Evolutionary conservation across 1,139 yeast genomes (phyloP).

Genomic region (Geotrichum carabidarum): DNA sequence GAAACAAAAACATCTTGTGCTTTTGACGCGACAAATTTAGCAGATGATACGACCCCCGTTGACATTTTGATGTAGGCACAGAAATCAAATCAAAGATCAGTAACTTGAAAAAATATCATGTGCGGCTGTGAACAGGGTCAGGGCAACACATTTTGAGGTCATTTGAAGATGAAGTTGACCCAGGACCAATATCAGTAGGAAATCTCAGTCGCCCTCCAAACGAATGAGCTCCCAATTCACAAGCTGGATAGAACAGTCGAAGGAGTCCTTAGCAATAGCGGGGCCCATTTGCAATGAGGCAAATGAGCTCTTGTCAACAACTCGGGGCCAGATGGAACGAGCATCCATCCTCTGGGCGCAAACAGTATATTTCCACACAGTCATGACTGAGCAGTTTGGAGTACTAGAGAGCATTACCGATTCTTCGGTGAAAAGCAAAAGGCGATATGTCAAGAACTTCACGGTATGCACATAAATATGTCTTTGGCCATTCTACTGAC

Average conservation of each 20-base stretch:
- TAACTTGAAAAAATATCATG: too few species aligned
- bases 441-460: slow-evolving; percentile 22
- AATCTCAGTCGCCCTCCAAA: too few species aligned
- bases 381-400: slow-evolving; percentile 34
- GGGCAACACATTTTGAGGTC: too few species aligned
- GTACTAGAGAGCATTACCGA: slow-evolving; percentile 24
- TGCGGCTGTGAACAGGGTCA: too few species aligned
- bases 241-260: slow-evolving; percentile 34
- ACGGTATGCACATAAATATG: slow-evolving; percentile 20
- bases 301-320: slow-evolving; percentile 31
- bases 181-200: too few species aligned
- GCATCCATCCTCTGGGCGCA: slow-evolving; percentile 38
- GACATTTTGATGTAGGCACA: slow-evolving; percentile 1
- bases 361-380: slow-evolving; percentile 32
- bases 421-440: slow-evolving; percentile 22
- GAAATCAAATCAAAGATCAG: too few species aligned
- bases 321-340: slow-evolving; percentile 32
- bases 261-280: slow-evolving; percentile 35
- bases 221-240: slow-evolving; percentile 13
- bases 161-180: too few species aligned
- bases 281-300: slow-evolving; percentile 39
- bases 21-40: slow-evolving; percentile 15
- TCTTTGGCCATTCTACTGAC: slow-evolving; percentile 20
- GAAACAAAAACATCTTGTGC: slow-evolving; percentile 18
- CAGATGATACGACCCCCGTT: slow-evolving; percentile 17